Evolutionary conservation across 441 rosid genomes (phyloP).

Genomic region (Gossypium davidsonii): DNA sequence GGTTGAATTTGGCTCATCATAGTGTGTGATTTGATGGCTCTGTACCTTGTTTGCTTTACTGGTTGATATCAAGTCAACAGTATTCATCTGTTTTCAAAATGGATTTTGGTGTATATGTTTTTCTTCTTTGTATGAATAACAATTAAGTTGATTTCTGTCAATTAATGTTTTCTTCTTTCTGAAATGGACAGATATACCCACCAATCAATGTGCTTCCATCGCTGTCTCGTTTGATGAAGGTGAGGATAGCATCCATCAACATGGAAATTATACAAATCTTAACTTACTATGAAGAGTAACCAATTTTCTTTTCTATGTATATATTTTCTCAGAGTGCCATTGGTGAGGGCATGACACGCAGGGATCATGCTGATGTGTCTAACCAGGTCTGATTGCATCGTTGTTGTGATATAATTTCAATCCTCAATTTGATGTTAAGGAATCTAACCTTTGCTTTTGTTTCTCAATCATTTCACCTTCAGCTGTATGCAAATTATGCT

Average conservation of each 20-base stretch:
- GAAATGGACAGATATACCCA: constrained; percentile 72
- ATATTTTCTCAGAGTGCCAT: constrained; percentile 71
- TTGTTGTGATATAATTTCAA: background rate
- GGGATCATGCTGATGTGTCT: constrained; percentile 94
- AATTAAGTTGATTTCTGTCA: background rate
- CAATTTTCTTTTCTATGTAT: background rate
- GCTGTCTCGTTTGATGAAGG: constrained; percentile 95
- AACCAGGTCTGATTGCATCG: constrained; percentile 61
- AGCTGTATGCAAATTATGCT: constrained; percentile 95
- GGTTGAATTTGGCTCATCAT: background rate
- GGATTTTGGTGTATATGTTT: background rate
- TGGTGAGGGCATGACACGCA: constrained; percentile 99
- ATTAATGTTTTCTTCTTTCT: background rate
- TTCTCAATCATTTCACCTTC: constrained; percentile 15
- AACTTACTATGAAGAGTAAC: background rate
- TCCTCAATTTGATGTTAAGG: background rate
- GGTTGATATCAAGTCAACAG: background rate
- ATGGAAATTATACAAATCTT: background rate
- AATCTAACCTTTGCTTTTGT: background rate
- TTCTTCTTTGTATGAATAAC: background rate
- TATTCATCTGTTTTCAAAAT: background rate
- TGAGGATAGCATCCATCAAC: constrained; percentile 6
- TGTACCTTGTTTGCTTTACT: background rate
- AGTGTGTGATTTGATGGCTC: background rate
- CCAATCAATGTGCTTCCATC: constrained; percentile 98